Evolutionary conservation across 257 asterid genomes (phyloP).

Genomic region (Anisodus tanguticus): DNA sequence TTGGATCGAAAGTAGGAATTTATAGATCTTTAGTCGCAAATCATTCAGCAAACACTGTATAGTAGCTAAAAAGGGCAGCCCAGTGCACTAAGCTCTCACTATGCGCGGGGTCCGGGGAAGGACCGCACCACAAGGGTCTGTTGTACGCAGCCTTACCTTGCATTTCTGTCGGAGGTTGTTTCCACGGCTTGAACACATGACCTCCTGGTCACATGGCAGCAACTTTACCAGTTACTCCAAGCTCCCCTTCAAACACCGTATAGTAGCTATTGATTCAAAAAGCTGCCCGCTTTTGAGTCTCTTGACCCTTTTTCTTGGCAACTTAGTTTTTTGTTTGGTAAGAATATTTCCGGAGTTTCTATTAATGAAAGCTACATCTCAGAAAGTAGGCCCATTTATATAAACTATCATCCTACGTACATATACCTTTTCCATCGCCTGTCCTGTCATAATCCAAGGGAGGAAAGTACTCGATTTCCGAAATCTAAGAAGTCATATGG

Average conservation of each 20-base stretch:
- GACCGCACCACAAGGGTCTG: no score
- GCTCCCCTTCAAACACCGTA: neutral
- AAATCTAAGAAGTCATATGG: neutral
- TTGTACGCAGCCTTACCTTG: no score
- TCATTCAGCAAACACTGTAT: neutral
- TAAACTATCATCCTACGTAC: neutral
- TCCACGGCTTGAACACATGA: no score
- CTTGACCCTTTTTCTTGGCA: neutral
- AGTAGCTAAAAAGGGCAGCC: neutral
- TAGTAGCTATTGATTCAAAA: neutral
- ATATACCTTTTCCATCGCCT: neutral
- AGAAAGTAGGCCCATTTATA: neutral
- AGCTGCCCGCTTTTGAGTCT: neutral
- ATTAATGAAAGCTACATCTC: neutral
- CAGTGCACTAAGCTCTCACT: no score
- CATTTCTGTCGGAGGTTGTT: no score
- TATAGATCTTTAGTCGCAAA: neutral
- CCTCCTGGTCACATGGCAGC: no score
- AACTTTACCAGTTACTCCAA: no score
- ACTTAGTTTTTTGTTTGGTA: constrained; percentile 19
- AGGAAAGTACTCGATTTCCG: constrained; percentile 2
- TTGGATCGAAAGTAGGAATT: neutral
- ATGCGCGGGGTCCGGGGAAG: no score
- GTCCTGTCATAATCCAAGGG: neutral
- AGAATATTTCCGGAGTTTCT: neutral